A percentile compares a stretch with the other conserved stretches of the same genome.
Evolutionary conservation across 1,284 basidiomycete species (phyloP).

Genomic region (Rugosomyces carneus): DNA sequence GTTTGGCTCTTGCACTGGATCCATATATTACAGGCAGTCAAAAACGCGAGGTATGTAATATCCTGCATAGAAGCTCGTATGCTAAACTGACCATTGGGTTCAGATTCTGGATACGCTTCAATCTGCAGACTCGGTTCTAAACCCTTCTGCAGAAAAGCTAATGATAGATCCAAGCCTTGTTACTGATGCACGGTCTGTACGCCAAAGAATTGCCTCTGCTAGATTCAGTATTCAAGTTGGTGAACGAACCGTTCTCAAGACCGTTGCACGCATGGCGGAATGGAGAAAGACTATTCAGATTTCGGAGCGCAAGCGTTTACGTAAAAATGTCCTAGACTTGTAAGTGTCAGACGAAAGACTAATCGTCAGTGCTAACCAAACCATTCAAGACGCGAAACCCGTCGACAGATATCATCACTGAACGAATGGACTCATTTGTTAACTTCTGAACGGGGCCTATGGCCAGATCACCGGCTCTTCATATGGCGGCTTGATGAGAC

Average conservation of each 20-base stretch:
- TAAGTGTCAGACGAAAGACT: slow-evolving; percentile 29
- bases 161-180: slow-evolving; percentile 47
- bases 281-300: slow-evolving; percentile 64
- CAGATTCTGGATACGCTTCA: slow-evolving; percentile 57
- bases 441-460: slow-evolving; percentile 72
- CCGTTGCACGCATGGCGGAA: slow-evolving; percentile 53
- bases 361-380: neutral
- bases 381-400: slow-evolving; percentile 57
- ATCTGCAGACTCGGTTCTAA: slow-evolving; percentile 45
- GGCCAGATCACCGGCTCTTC: slow-evolving; percentile 54
- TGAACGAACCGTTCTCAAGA: slow-evolving; percentile 56
- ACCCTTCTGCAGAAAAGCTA: slow-evolving; percentile 41
- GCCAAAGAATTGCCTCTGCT: slow-evolving; percentile 47
- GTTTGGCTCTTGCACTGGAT: slow-evolving; percentile 57
- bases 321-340: slow-evolving; percentile 69
- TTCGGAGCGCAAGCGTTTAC: slow-evolving; percentile 63
- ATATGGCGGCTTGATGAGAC: slow-evolving; percentile 83
- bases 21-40: slow-evolving; percentile 51
- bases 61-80: neutral
- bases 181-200: slow-evolving; percentile 41
- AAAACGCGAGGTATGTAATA: slow-evolving; percentile 53
- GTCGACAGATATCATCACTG: slow-evolving; percentile 57
- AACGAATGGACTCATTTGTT: slow-evolving; percentile 54
- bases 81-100: neutral
- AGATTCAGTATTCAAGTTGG: slow-evolving; percentile 56